phyloP scores from a whole-genome alignment of 164 flowering plant genomes.

The Magnolia sinica region DNA sequence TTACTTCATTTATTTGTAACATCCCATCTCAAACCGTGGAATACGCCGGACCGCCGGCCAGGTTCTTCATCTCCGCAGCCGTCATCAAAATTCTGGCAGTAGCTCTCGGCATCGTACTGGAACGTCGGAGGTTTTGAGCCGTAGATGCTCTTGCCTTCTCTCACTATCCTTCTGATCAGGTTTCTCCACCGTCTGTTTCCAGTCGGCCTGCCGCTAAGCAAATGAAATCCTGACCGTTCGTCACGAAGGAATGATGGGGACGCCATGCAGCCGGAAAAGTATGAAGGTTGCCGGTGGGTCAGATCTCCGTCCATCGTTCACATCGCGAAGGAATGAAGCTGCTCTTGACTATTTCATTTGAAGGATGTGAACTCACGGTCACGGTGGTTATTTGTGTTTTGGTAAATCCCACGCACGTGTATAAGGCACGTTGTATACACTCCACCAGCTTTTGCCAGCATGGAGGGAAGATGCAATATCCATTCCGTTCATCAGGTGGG shows the following conservation, averaged over 20 bases:
- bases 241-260: conserved; percentile 38
- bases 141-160: conserved; percentile 39
- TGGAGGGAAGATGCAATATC: no score
- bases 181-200: conserved; percentile 32
- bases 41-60: background rate
- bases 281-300: conserved; percentile 26
- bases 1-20: conserved; percentile 6
- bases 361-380: no score
- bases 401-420: no score
- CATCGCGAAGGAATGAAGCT: no score
- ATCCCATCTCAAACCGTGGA: conserved; percentile 2
- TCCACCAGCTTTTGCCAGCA: no score
- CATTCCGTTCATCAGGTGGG: no score
- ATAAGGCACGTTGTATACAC: no score
- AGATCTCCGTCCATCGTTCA: conserved; percentile 7
- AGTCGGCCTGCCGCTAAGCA: background rate
- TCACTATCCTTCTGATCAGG: conserved; percentile 36
- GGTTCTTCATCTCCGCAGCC: conserved; percentile 31
- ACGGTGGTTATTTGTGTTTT: no score
- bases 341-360: no score
- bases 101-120: conserved; percentile 62
- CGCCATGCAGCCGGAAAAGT: conserved; percentile 35
- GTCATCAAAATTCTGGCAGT: conserved; percentile 66
- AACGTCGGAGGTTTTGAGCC: conserved; percentile 36
- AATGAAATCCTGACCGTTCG: conserved; percentile 33